Evolutionary conservation across 2,329 filamentous ascomycete species (phyloP), one percentile per base, ranked within the genome.

Genomic region (Curvularia lunata): DNA sequence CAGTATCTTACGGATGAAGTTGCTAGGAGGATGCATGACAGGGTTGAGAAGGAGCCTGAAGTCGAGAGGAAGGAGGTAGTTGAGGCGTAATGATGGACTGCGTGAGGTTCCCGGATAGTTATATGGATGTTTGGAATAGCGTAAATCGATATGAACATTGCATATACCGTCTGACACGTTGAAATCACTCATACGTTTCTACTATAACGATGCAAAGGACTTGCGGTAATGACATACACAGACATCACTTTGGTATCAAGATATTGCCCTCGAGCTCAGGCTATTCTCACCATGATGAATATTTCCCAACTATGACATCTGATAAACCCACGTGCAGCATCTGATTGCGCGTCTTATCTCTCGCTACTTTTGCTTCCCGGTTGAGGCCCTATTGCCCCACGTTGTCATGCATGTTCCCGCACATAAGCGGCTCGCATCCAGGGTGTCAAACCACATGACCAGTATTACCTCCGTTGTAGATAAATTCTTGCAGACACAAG

Each of bases 1-100:
- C 72, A 77, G 25, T 80, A 75, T 62, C 67, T 82, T 34, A 80
- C 75, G 1, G 69, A 76, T 50, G 77, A 81, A 50, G 79, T 82
- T 13, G 79, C 79, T 12, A 79, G 80, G 69, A 79, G 75, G 61
- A 69, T 82, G 48, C 77, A 79, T 63, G 63, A 52, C 3, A 58
- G 48, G 30, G 38, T 54, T 41, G 62, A 67, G 43, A 67, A 61
- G 52, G 49, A 34, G 8, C 58, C 48, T 4, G 23, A 46, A 18
- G 50, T 38, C 16, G 56, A 54, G 38, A 46, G 37, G 52, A 69
- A 67, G 52, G 68, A 69, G 51, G 28, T 61, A 19, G 50, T 62
- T 25, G 64, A 65, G 19, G 64, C 38, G 5, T 54, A 25, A 28
- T n/a, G 16, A 37, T 34, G 34, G 16, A 16, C 34, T 37, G 16